Conservation (phyloP, 805 yeast genomes). For the Pichia heedii region DNA sequence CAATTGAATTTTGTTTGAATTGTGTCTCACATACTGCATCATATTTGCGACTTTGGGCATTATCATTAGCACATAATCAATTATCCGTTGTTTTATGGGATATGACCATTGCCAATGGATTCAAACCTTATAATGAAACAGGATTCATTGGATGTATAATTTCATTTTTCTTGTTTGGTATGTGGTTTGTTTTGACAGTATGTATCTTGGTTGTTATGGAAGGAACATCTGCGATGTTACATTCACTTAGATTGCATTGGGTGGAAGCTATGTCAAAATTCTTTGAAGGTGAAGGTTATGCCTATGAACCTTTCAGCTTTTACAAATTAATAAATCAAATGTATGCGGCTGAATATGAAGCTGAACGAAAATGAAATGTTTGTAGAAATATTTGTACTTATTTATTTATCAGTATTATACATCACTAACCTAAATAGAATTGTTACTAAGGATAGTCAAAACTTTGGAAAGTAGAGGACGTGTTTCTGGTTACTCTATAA, state of each 20-base stretch:
- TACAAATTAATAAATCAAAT: conserved; percentile 19
- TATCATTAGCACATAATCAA: conserved; percentile 75
- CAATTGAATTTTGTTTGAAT: conserved; percentile 71
- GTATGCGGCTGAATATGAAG: conserved; percentile 8
- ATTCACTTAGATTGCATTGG: conserved; percentile 71
- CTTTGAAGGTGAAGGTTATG: conserved; percentile 67
- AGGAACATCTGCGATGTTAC: conserved; percentile 81
- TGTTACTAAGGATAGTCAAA: no score
- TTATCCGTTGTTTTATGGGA: conserved; percentile 66
- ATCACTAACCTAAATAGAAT: no score
- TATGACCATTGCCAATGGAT: conserved; percentile 62
- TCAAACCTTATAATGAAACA: conserved; percentile 34
- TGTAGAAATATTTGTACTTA: background rate
- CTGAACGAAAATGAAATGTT: background rate
- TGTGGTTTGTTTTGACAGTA: conserved; percentile 69
- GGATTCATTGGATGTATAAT: conserved; percentile 48
- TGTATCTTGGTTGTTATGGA: conserved; percentile 69
- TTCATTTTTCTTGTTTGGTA: conserved; percentile 54
- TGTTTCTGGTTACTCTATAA: no score
- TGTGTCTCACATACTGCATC: conserved; percentile 79
- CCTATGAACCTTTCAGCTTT: conserved; percentile 57
- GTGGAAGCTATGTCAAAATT: conserved; percentile 77
- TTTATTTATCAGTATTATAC: background rate
- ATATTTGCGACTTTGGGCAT: conserved; percentile 69
- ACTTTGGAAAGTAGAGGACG: no score